Evolutionary conservation across 2,329 filamentous ascomycete species (phyloP).

Genomic region (Ambrosiella xylebori): DNA sequence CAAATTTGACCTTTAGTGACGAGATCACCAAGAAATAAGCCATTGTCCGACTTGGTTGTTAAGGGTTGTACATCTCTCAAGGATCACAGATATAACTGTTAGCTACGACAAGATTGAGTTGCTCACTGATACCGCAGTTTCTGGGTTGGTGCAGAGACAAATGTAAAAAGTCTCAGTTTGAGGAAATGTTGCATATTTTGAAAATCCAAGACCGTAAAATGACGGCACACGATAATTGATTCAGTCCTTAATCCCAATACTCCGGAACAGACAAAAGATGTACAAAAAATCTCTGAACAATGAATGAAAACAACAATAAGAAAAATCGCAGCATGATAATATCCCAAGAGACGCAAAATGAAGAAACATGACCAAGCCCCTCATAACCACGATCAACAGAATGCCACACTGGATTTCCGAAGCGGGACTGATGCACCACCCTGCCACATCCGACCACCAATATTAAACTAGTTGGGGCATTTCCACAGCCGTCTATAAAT

Average conservation of each 20-base stretch:
- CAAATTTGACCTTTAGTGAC: constrained; percentile 34
- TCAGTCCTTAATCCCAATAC: constrained; percentile 4
- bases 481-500: background rate
- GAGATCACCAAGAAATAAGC: constrained; percentile 54
- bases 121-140: background rate
- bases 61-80: too few relatives aligned
- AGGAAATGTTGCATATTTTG: background rate
- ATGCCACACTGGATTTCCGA: background rate
- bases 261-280: constrained; percentile 2
- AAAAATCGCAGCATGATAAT: background rate
- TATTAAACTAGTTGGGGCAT: background rate
- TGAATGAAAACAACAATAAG: background rate
- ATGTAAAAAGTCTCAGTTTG: background rate
- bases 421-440: background rate
- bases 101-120: too few relatives aligned
- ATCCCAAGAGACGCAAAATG: constrained; percentile 1
- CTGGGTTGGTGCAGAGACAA: background rate
- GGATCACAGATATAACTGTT: too few relatives aligned
- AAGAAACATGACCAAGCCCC: background rate
- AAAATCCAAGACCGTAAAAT: background rate
- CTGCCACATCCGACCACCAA: background rate
- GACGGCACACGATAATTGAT: background rate
- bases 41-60: too few relatives aligned
- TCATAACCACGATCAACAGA: background rate
- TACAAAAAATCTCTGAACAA: constrained; percentile 1